Evolutionary conservation across 1,284 basidiomycete species (phyloP).

Genomic region (Puccinia polysora): DNA sequence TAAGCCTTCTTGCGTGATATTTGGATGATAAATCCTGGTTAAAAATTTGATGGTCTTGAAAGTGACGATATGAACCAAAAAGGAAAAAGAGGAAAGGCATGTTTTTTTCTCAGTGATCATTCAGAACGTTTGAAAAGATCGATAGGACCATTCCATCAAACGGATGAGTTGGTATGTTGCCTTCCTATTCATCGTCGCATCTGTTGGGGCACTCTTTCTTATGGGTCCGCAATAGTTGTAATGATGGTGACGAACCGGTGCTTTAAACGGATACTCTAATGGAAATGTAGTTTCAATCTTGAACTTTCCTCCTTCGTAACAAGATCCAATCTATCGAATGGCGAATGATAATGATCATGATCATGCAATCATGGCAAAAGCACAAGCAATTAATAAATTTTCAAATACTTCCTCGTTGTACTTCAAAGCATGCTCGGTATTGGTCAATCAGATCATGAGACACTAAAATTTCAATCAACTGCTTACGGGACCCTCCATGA

Average conservation of each 20-base stretch:
- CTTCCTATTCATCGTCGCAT: no score
- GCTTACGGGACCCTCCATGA: conserved; percentile 38
- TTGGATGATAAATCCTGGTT: conserved; percentile 52
- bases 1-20: conserved; percentile 52
- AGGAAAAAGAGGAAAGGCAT: no score
- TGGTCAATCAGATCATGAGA: background rate
- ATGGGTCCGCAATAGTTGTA: background rate
- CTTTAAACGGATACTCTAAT: conserved; percentile 53
- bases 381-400: background rate
- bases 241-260: conserved; percentile 48
- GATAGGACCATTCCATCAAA: no score
- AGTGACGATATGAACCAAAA: no score
- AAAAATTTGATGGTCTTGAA: conserved; percentile 34
- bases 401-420: no score
- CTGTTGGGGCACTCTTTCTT: conserved; percentile 47
- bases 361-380: background rate
- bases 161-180: no score
- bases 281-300: conserved; percentile 52
- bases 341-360: background rate
- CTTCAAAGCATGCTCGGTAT: background rate
- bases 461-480: background rate
- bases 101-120: no score
- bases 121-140: no score
- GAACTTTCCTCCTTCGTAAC: conserved; percentile 32
- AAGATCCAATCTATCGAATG: conserved; percentile 9